These are phyloP conservation scores for Parastagonospora avenae DNA, from an alignment of 2,329 filamentous ascomycete species.

Conservation along the genomic window DNA sequence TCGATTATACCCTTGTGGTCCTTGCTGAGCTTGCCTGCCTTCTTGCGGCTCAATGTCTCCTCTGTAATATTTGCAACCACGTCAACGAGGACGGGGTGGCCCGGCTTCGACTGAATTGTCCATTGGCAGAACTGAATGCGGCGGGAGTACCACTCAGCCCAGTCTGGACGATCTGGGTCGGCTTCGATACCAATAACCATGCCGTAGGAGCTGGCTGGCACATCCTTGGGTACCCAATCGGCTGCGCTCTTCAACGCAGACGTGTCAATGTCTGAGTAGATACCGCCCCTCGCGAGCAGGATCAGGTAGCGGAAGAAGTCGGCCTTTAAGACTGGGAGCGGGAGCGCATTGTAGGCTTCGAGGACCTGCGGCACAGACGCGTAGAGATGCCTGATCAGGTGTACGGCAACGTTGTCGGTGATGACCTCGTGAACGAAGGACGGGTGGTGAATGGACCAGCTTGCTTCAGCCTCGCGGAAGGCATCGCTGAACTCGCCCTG, in stretches of 20 bases:
- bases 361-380: slow-evolving; percentile 64
- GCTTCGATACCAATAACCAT: slow-evolving; percentile 95
- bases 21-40: slow-evolving; percentile 65
- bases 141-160: slow-evolving; percentile 94
- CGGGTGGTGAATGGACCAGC: slow-evolving; percentile 86
- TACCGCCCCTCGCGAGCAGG: slow-evolving; percentile 75
- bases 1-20: slow-evolving; percentile 82
- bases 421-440: slow-evolving; percentile 96
- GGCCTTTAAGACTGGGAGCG: slow-evolving; percentile 62
- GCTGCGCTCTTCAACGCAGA: slow-evolving; percentile 79
- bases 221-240: slow-evolving; percentile 82
- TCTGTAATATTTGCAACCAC: slow-evolving; percentile 85
- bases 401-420: slow-evolving; percentile 82
- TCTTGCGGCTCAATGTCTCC: slow-evolving; percentile 76
- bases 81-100: slow-evolving; percentile 88
- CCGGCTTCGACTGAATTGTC: slow-evolving; percentile 96
- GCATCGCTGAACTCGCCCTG: slow-evolving; percentile 73
- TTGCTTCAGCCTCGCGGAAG: slow-evolving; percentile 83
- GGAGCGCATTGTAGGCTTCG: slow-evolving; percentile 56
- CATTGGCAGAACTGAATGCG: slow-evolving; percentile 98
- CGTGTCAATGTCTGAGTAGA: slow-evolving; percentile 87
- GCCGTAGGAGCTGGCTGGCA: slow-evolving; percentile 79
- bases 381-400: slow-evolving; percentile 85
- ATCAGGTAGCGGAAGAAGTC: slow-evolving; percentile 73
- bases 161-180: slow-evolving; percentile 89